Evolutionary conservation across 805 yeast species (phyloP), one percentile per base, ranked within the genome.

Genomic region (Candida nonsorbophila): DNA sequence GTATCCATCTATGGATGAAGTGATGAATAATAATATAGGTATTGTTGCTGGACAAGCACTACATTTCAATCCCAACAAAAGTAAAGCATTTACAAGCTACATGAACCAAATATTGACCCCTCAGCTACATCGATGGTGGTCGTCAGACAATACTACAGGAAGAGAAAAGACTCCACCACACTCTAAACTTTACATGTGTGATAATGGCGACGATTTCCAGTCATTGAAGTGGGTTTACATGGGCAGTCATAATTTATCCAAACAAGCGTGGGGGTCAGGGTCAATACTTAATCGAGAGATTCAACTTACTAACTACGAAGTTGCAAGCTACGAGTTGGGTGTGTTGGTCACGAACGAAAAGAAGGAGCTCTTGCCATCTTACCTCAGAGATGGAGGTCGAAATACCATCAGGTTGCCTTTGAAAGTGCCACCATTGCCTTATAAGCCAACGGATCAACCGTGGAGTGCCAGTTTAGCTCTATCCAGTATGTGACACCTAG

Each of bases 201-300:
- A 61, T 30, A 68, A 79, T 8, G 68, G 67, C 4, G 76, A 74
- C 40, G 44, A 64, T 28, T 73, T 69, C 51, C 42, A 53, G 20
- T 55, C 72, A 2, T 47, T 82, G 4, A 68, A 72, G 28, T 85
- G 94, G 94, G 68, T 78, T 12, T 49, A 82, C 22, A 62, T 82
- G 47, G 82, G 92, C 0, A 79, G 87, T 27, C 82, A 85, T 18
- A 85, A 85, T 45, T 45, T 84, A 22, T 79, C 88, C 18, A 73
- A 73, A 31, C 81, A 75, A 36, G 95, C 94, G 1, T 85, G 95
- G 95, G 95, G 95, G 56, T 37, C 25, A 12, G 38, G 28, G 11
- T 30, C 20, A 46, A 25, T 23, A 31, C 19, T 34, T 45, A 32
- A 38, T 28, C 29, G 15, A 28, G 34, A 18, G 24, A 24, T 20